Base-by-base conservation (phyloP, 2,329 filamentous ascomycete species). In the Colletotrichum gigasporum region DNA sequence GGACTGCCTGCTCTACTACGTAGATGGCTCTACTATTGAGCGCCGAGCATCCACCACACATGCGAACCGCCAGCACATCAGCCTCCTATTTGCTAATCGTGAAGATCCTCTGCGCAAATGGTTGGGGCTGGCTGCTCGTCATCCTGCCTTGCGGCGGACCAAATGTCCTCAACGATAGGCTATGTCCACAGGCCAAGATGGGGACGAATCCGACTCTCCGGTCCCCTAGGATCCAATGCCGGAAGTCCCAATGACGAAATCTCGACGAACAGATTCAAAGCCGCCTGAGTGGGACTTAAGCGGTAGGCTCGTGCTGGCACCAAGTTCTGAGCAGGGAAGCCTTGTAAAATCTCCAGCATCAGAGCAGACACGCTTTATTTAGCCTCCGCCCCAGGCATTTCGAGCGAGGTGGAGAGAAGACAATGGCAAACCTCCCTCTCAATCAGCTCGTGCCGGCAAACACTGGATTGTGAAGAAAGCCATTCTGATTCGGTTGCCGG, bases 141-240 rank as follows among this genome's bases (percentile, higher is more conserved):
- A 44, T 62, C n/a, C 14, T 57, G 16, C 30, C 34, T 42, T 37
- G 34, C 24, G 16, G 47, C 20, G 28, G 37, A 60, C 56, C 48
- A 45, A 28, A 60, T 20, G 37, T 34, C 24, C 22, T 45, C 18
- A 12, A 44, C 5, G 10, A 20, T 18, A 14, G 45, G 56, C 18
- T 5, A 24, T 18, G 41, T 28, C 14, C n/a, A 32, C 12, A 20
- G 22, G 47, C 37, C 47, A 14, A 45, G 30, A 53, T 44, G 37
- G 47, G 18, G 56, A 35, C 7, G 5, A 37, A n/a, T 26, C 42
- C 52, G 52, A 42, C 8, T 26, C 52, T 57, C 34, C n/a, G 35
- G 28, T 24, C 28, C 32, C 34, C 26, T n/a, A 34, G 26, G 16
- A 12, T 12, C 16, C 7, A 22, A 10, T 50, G 52, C 28, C 18